Evolutionary conservation across 441 rosid genomes (phyloP).

Genomic region (Aquilaria agallochum): DNA sequence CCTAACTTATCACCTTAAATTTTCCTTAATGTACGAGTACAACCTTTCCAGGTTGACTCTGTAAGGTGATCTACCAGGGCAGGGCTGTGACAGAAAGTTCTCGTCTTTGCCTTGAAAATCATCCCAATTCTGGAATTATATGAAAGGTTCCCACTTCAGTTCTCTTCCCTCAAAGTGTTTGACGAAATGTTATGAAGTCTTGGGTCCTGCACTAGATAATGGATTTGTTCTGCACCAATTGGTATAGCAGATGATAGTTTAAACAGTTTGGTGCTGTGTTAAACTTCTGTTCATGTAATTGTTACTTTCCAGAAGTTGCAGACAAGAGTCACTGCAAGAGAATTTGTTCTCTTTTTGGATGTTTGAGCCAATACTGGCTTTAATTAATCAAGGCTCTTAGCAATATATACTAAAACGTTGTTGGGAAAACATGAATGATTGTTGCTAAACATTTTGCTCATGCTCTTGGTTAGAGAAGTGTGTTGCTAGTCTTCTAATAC

Average conservation of each 20-base stretch:
- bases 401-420: not conserved
- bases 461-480: constrained; percentile 6
- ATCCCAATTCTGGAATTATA: not conserved
- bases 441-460: not conserved
- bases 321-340: not conserved
- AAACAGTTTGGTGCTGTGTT: no score
- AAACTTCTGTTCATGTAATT: not conserved
- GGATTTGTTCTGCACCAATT: no score
- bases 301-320: not conserved
- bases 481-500: constrained; percentile 3
- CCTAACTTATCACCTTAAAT: no score
- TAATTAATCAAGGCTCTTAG: not conserved
- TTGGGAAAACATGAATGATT: not conserved
- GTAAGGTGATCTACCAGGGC: no score
- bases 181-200: not conserved
- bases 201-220: no score
- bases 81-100: no score
- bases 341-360: not conserved
- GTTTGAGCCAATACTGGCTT: not conserved
- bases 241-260: no score
- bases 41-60: no score
- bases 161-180: not conserved
- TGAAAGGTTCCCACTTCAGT: not conserved
- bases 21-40: no score
- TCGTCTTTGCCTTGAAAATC: not conserved